Evolutionary conservation across 169 alveolate species (phyloP).

Genomic region (Eimeria necatrix): DNA sequence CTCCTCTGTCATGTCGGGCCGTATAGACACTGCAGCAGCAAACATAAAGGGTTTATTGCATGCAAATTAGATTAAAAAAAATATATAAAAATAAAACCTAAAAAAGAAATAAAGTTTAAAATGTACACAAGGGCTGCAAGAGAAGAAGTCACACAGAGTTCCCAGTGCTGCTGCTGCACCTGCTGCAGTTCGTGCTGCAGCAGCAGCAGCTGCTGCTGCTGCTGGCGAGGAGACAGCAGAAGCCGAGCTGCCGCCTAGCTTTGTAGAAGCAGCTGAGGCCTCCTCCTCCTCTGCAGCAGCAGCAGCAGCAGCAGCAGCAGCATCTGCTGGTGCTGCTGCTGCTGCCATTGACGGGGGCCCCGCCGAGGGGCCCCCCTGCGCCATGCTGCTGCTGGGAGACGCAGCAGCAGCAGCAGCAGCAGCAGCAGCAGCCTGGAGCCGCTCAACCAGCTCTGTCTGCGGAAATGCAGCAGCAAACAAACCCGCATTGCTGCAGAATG

Average conservation of each 20-base stretch:
- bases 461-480: neutral
- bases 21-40: too few relatives aligned
- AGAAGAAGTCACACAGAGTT: neutral
- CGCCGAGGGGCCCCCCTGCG: neutral
- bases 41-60: too few relatives aligned
- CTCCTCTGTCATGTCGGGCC: conserved; percentile 53
- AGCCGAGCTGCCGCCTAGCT: too few relatives aligned
- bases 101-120: too few relatives aligned
- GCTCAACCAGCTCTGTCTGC: conserved; percentile 62
- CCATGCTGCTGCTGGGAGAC: neutral
- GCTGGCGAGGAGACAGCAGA: neutral
- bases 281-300: neutral
- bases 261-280: neutral
- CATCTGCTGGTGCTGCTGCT: neutral
- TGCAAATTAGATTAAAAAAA: too few relatives aligned
- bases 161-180: neutral
- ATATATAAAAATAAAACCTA: too few relatives aligned
- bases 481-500: too few relatives aligned
- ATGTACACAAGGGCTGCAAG: too few relatives aligned
- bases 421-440: conserved; percentile 22
- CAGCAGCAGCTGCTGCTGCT: neutral
- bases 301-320: neutral
- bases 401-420: neutral
- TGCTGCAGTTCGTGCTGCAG: neutral
- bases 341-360: neutral